Evolutionary conservation across 192 early-diverging fungal genomes (phyloP).

Genomic region (Endogone sp.): DNA sequence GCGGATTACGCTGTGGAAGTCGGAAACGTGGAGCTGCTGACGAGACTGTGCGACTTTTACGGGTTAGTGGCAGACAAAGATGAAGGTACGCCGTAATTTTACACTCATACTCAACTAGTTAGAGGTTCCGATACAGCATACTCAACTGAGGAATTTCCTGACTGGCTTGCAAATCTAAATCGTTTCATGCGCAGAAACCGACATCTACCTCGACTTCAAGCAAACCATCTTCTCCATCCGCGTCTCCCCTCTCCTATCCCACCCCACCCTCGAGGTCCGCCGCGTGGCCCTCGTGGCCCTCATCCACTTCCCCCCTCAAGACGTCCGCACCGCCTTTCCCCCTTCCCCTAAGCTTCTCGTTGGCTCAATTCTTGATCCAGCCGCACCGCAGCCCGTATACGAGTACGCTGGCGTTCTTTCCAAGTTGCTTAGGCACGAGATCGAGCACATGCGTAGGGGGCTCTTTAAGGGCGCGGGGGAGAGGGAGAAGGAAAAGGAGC

Average conservation of each 20-base stretch:
- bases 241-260: constrained; percentile 31
- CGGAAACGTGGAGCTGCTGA: constrained; percentile 17
- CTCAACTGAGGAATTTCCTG: too few relatives aligned
- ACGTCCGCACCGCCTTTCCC: constrained; percentile 33
- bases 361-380: neutral
- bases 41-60: constrained; percentile 45
- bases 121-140: neutral
- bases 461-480: constrained; percentile 38
- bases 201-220: constrained; percentile 37
- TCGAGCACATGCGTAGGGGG: constrained; percentile 45
- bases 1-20: constrained; percentile 31
- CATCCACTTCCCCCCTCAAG: constrained; percentile 31
- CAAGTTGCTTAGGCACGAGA: constrained; percentile 45
- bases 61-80: constrained; percentile 37
- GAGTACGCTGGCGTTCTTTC: constrained; percentile 32
- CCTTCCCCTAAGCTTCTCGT: constrained; percentile 34
- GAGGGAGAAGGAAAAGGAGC: neutral
- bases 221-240: constrained; percentile 34
- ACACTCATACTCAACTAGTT: neutral
- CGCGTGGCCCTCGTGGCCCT: constrained; percentile 34
- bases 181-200: constrained; percentile 40
- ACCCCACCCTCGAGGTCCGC: constrained; percentile 18
- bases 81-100: constrained; percentile 37
- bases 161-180: too few relatives aligned
- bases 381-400: constrained; percentile 8